Evolutionary conservation across 225 moss, liverwort and hornwort species (phyloP), one percentile per base, ranked within the genome.

Genomic region (Ulota crispa): DNA sequence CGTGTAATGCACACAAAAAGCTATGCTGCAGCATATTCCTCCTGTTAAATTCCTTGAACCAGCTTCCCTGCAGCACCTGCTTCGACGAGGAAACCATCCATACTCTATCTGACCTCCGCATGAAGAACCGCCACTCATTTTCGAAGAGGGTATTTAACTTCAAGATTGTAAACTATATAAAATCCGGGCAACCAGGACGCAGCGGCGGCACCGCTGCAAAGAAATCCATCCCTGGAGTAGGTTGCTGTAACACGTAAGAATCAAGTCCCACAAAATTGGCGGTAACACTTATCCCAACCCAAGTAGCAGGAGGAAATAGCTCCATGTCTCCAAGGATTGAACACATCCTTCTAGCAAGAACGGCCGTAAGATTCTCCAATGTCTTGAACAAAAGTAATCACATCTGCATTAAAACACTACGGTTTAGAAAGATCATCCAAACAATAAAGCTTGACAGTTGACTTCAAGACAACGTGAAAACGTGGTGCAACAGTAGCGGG

Each of bases 81-180:
- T 89, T 93, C 91, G 93, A 92, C 90, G 88, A 93, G 86, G 81
- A 92, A 89, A 88, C 88, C 90, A 85, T 91, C 86, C 90, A 93
- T 87, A 92, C 79, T 85, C 92, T 93, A 92, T 87, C 80, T 88
- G 91, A 89, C 85, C 84, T 94, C 96, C 92, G 76, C 88, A 88
- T 87, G 89, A 91, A 87, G 89, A 89, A 88, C 92, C 92, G 93
- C 92, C 92, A 90, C 92, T 94, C 93, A 96, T 93, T 89, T 94
- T 93, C 92, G 85, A 84, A 80, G 89, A 91, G 87, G 87, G 88
- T 89, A 85, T 83, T 92, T 84, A 84, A 84, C 95, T 88, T 93
- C 93, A 76, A 91, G 78, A 86, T 81, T 80, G 83, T 84, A 77
- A 83, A 86, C 87, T 89, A 89, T 90, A 90, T 72, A 56, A 59